phyloP scores from a whole-genome alignment of 805 yeast genomes.

The Cyberlindnera xishuangbannaensis region DNA sequence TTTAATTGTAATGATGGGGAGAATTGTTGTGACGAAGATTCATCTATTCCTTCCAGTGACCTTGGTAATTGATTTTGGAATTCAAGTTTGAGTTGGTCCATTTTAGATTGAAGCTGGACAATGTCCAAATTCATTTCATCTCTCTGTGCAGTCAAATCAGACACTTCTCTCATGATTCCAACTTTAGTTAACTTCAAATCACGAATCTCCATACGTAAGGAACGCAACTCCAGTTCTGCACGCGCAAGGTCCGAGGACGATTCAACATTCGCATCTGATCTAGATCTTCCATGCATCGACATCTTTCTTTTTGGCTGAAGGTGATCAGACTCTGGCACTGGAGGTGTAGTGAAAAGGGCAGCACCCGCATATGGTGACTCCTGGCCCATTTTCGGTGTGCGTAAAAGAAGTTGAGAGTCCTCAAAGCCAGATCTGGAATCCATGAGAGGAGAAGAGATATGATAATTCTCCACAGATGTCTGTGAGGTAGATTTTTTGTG shows the following conservation, averaged over 20 bases:
- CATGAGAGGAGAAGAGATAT: constrained; percentile 22
- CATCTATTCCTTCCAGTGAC: constrained; percentile 6
- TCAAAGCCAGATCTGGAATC: constrained; percentile 9
- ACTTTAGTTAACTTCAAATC: constrained; percentile 39
- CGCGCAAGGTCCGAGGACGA: constrained; percentile 17
- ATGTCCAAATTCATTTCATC: constrained; percentile 39
- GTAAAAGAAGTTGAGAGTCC: constrained; percentile 3
- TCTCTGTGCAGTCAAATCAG: constrained; percentile 42
- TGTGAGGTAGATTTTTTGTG: constrained; percentile 24
- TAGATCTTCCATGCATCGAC: constrained; percentile 14
- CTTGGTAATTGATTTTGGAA: constrained; percentile 10
- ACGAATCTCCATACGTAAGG: constrained; percentile 36
- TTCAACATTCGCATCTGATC: constrained; percentile 16
- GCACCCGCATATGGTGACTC: constrained; percentile 20
- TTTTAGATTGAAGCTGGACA: constrained; percentile 11
- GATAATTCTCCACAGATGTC: constrained; percentile 20
- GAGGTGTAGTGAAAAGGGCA: constrained; percentile 25
- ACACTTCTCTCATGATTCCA: constrained; percentile 43
- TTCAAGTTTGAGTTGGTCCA: constrained; percentile 17
- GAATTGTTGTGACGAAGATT: constrained; percentile 1
- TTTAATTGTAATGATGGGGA: constrained; percentile 3
- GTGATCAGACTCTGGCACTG: constrained; percentile 15
- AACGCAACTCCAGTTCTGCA: constrained; percentile 33
- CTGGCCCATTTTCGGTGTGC: constrained; percentile 12
- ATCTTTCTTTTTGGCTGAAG: constrained; percentile 5